Conservation (phyloP, 192 early-diverging fungal genomes). For the Linnemannia elongata region DNA sequence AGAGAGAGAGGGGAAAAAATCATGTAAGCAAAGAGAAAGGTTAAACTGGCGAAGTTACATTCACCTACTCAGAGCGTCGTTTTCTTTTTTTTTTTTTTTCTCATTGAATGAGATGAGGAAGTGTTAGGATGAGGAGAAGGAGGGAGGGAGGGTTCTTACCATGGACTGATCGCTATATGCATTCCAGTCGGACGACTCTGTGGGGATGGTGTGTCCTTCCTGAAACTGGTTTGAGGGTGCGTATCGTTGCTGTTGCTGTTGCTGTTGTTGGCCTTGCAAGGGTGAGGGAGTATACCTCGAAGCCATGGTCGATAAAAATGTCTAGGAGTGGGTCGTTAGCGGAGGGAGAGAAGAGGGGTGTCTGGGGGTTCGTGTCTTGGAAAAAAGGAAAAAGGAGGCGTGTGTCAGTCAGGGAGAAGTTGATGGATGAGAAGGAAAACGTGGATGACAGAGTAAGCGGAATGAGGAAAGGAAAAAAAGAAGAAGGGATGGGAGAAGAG, state of each 20-base stretch:
- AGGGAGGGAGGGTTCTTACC: constrained; percentile 18
- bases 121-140: too few species aligned
- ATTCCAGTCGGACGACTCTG: constrained; percentile 27
- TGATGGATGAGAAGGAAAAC: neutral
- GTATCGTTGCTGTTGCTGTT: constrained; percentile 22
- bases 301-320: neutral
- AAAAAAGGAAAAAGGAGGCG: neutral
- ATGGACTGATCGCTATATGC: constrained; percentile 33
- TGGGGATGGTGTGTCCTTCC: constrained; percentile 10
- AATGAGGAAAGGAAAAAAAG: neutral
- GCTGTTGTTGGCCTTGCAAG: constrained; percentile 15
- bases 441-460: neutral
- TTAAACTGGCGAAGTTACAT: neutral
- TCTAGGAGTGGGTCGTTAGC: neutral
- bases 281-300: constrained; percentile 5
- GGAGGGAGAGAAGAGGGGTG: neutral
- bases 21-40: neutral
- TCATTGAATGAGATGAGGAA: neutral
- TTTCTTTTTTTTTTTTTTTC: neutral
- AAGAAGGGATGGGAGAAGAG: neutral
- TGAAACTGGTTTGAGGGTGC: constrained; percentile 24
- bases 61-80: neutral
- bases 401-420: neutral
- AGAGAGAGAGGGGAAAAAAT: neutral
- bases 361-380: neutral